Base-by-base conservation (phyloP, 2,329 filamentous ascomycete species). In the Penicillium sp. region DNA sequence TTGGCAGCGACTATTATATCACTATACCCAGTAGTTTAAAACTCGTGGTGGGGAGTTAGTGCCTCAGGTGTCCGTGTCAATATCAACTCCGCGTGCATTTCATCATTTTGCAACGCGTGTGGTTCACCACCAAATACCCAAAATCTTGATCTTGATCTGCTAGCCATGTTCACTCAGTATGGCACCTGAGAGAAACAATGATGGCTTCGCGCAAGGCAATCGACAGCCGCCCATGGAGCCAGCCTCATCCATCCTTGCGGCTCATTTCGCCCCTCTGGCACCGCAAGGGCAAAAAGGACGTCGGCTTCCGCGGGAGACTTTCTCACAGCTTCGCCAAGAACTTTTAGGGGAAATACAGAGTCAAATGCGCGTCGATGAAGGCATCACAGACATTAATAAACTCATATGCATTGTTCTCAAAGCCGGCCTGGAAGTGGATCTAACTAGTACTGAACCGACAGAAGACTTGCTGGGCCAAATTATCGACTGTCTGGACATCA, bases 391-490 rank as follows among this genome's bases (percentile, higher is more conserved):
- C 70, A 93, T 96, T 65, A 89, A 92, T 67, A 90, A 92, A 75
- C 83, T 97, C 49, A 87, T 96, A 52, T 92, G 90, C 68, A 89
- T 96, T 60, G 90, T 95, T 65, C 82, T 89, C 49, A 88, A 90
- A 69, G 90, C 91, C 56, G 89, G 91, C 22, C 79, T 97, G 13
- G 89, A 92, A 63, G 64, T 68, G 39, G 68, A 58, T 37, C 52
- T 51, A 53, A 84, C 68, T 85, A 91, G 65, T 85, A 92, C 64
- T 86, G 86, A 2, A 90, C 55, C 74, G 87, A 43, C 76, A 83
- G 63, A 63, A 51, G 75, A 73, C 52, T 60, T 70, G 29, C 66
- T 74, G 55, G 68, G 69, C 5, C 76, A 79, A 55, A 65, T 77
- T 9, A 74, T 84, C 35, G 88, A 91, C 68, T 92, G 91, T 52